phyloP scores from a whole-genome alignment of 345 rosid genomes.

The Psidium guajava region DNA sequence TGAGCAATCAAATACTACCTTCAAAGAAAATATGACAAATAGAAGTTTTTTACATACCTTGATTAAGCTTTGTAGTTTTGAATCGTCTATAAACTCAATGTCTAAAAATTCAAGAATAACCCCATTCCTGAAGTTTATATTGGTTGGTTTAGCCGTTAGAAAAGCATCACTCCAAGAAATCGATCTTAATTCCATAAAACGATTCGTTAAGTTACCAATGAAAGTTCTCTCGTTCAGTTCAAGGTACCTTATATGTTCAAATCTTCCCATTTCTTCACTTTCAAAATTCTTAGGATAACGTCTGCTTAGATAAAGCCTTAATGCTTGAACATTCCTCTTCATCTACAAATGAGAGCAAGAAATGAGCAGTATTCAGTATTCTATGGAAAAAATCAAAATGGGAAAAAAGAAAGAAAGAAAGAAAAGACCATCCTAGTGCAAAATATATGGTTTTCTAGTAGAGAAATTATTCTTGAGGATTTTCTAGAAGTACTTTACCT shows the following conservation, averaged over 20 bases:
- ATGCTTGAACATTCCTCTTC: neutral
- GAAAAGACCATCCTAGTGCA: too few relatives aligned
- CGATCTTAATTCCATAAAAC: neutral
- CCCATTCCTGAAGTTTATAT: neutral
- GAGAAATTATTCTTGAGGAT: neutral
- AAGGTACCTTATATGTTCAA: neutral
- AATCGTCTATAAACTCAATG: neutral
- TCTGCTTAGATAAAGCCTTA: neutral
- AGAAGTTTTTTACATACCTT: neutral
- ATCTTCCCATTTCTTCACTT: neutral
- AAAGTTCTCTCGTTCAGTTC: neutral
- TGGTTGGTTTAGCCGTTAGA: neutral
- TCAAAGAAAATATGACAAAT: neutral
- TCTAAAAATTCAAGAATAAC: neutral
- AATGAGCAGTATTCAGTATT: neutral
- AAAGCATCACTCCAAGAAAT: neutral
- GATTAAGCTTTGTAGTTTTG: neutral
- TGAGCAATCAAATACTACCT: neutral
- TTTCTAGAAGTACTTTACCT: neutral
- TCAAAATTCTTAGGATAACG: neutral
- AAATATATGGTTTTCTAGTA: too few relatives aligned
- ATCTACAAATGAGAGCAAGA: neutral
- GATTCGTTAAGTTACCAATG: neutral
- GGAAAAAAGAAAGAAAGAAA: too few relatives aligned
- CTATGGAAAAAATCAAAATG: neutral